These are phyloP conservation scores for Ophioceras dolichostomum DNA, from an alignment of 2,329 filamentous ascomycete species.

Conservation along the genomic window DNA sequence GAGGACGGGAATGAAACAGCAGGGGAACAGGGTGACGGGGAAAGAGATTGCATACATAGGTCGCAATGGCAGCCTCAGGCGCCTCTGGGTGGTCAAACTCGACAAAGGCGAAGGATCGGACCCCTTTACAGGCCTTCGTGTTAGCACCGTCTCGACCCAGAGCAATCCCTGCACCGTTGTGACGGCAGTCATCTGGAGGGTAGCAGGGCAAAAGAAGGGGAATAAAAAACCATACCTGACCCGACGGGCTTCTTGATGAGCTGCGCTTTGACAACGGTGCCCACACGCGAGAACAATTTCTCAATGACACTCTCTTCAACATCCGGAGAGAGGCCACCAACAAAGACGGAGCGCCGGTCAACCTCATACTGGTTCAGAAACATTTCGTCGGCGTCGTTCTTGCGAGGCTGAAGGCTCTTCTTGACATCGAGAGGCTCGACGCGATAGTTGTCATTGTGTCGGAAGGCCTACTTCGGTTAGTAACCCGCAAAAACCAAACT, in stretches of 20 bases:
- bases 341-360: slow-evolving; percentile 21
- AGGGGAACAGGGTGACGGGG: no score
- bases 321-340: slow-evolving; percentile 16
- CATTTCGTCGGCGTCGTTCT: slow-evolving; percentile 14
- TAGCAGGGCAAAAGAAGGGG: no score
- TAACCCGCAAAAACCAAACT: no score
- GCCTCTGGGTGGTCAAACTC: slow-evolving; percentile 9
- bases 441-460: slow-evolving; percentile 17
- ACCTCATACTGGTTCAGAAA: slow-evolving; percentile 18
- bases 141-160: no score
- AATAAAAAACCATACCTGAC: slow-evolving; percentile 8
- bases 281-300: slow-evolving; percentile 11
- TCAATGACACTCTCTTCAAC: slow-evolving; percentile 12
- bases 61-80: slow-evolving; percentile 5
- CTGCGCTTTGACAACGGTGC: slow-evolving; percentile 15
- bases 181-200: no score
- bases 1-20: no score
- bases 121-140: no score
- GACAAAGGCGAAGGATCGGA: slow-evolving; percentile 17
- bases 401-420: slow-evolving; percentile 10
- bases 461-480: slow-evolving; percentile 23
- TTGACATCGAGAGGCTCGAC: slow-evolving; percentile 20
- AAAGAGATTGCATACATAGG: background rate
- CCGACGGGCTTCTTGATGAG: slow-evolving; percentile 14
- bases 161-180: no score